Percentiles rank a stretch among this genome's conserved stretches.
These are phyloP conservation scores for Capronia coronata DNA, from an alignment of 2,329 filamentous ascomycete genomes.

Conservation along the genomic window DNA sequence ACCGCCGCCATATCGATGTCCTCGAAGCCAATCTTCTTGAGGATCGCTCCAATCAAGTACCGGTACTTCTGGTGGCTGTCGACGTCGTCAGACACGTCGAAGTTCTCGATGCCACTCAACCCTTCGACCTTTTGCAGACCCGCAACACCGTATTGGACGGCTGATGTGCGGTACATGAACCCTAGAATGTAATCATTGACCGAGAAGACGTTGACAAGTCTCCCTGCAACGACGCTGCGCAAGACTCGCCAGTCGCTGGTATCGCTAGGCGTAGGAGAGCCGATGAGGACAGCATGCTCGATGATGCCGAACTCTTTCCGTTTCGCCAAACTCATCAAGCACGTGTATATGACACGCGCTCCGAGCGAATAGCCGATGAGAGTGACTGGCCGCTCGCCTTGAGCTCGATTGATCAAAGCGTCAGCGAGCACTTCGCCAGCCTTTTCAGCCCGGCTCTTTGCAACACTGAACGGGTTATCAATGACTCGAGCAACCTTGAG, in stretches of 20 bases:
- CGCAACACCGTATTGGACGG: constrained; percentile 73
- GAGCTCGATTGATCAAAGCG: constrained; percentile 71
- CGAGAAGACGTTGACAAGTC: constrained; percentile 82
- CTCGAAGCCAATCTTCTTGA: constrained; percentile 63
- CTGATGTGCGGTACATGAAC: constrained; percentile 79
- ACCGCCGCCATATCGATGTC: constrained; percentile 50
- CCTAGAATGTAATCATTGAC: constrained; percentile 81
- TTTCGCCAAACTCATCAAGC: constrained; percentile 68
- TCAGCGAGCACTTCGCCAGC: constrained; percentile 74
- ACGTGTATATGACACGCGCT: constrained; percentile 74
- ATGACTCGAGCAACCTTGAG: constrained; percentile 61
- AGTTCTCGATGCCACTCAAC: constrained; percentile 52
- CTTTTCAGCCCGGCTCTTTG: constrained; percentile 70
- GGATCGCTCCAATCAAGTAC: constrained; percentile 58
- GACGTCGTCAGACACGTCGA: constrained; percentile 59
- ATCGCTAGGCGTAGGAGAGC: constrained; percentile 68
- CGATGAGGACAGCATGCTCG: constrained; percentile 76
- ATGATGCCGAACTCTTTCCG: constrained; percentile 75
- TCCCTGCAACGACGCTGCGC: constrained; percentile 69
- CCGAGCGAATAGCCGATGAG: constrained; percentile 77
- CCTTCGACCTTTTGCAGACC: constrained; percentile 67
- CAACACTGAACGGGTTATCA: constrained; percentile 76
- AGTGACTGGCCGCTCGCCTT: constrained; percentile 74
- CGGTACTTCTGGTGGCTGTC: constrained; percentile 66
- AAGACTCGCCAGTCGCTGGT: constrained; percentile 68